Evolutionary conservation across 1,284 basidiomycete genomes (phyloP), one percentile per base, ranked within the genome.

Genomic region (Earliella scabrosa): DNA sequence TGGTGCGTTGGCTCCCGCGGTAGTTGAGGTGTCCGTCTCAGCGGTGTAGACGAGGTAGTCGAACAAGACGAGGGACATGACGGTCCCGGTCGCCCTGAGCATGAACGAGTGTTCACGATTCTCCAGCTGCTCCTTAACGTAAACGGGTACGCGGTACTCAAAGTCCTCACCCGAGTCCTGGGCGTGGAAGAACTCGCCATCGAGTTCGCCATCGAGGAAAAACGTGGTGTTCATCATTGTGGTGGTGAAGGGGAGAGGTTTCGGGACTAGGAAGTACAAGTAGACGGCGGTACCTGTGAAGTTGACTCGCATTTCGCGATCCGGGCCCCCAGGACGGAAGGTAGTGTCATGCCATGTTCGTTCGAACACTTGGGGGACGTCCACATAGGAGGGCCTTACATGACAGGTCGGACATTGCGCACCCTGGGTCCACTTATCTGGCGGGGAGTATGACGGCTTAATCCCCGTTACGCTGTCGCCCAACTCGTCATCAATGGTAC

Each of bases 71-170:
- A 64, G 35, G 14, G 60, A 61, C 4, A 7, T 35, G 45, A 27
- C 35, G 9, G 34, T 7, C 0, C 52, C 51, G 2, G 51, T 53
- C 2, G 52, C 41, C 3, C 24, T 11, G n/a, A 67, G 26, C 4
- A 13, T 40, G 26, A 67, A 50, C 5, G 57, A 60, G 39, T 67
- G 66, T 1, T 14, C 20, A 11, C 52, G 53, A 18, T 63, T 41
- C 2, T 55, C 36, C 16, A 66, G 47, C 6, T 47, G 32, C 3
- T 44, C 26, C 24, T 63, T 67, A 16, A 54, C 59, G 48, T 67
- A 76, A 4, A 76, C 73, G 8, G 60, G 56, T 8, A 72, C 66
- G 50, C 63, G 49, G 55, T 73, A 73, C 8, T 40, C 16, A 20
- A 59, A n/a, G 7, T 20, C 10, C 13, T 50, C 14, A 11, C 9